Percentiles rank a stretch among this genome's conserved stretches.
Conservation (phyloP, 1,284 basidiomycete species). For the Boletus sp. region DNA sequence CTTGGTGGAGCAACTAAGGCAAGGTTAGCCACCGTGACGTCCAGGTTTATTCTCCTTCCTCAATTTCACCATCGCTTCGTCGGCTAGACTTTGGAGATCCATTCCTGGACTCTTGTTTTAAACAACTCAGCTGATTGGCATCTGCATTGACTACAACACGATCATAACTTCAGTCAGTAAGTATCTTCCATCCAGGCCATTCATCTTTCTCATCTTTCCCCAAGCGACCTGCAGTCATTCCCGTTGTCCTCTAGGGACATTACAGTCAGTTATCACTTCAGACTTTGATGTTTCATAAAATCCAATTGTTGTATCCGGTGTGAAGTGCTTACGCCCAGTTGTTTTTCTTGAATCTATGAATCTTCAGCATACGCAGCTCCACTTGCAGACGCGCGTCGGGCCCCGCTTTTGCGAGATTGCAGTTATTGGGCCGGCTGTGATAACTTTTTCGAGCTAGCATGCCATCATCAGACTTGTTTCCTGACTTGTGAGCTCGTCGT, state of each 20-base stretch:
- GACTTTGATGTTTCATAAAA: slow-evolving; percentile 3
- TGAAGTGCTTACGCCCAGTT: neutral
- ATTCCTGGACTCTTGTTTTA: slow-evolving; percentile 36
- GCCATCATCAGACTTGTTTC: neutral
- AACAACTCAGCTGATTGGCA: slow-evolving; percentile 20
- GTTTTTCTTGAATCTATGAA: neutral
- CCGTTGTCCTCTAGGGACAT: neutral
- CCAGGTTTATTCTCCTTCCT: neutral
- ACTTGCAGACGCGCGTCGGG: neutral
- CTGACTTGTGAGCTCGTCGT: neutral
- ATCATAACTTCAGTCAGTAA: slow-evolving; percentile 7
- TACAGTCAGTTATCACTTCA: neutral
- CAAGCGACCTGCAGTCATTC: neutral
- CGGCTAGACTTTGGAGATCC: slow-evolving; percentile 44
- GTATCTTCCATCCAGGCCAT: slow-evolving; percentile 4
- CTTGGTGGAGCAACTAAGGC: slow-evolving; percentile 38
- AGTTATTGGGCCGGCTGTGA: neutral
- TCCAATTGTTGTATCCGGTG: slow-evolving; percentile 3
- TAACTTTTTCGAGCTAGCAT: neutral
- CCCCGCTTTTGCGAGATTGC: neutral
- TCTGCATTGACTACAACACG: neutral
- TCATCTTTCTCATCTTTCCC: slow-evolving; percentile 21
- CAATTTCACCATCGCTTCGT: slow-evolving; percentile 1
- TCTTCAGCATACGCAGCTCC: neutral
- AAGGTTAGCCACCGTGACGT: slow-evolving; percentile 29